These are phyloP conservation scores for Hemileccinum impolitum DNA, from an alignment of 768 basidiomycete genomes.

Conservation along the genomic window DNA sequence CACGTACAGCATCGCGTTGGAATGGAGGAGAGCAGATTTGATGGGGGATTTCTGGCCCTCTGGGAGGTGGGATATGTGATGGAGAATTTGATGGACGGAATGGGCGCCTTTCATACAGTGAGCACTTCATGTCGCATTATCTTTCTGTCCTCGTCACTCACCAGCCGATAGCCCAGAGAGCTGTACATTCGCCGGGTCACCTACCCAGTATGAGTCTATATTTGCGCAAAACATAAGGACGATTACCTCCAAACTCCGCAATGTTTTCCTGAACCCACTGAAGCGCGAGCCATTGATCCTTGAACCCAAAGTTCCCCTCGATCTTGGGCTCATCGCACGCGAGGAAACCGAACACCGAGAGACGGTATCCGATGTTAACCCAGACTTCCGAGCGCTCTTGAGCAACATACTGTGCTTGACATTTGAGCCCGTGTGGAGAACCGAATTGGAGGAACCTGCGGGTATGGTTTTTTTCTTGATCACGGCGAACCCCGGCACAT, in stretches of 20 bases:
- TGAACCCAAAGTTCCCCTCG: constrained; percentile 78
- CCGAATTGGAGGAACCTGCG: constrained; percentile 74
- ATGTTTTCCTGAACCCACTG: constrained; percentile 72
- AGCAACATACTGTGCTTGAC: constrained; percentile 66
- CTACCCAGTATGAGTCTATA: constrained; percentile 31
- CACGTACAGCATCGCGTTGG: constrained; percentile 68
- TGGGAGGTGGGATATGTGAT: constrained; percentile 64
- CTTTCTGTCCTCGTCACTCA: constrained; percentile 17
- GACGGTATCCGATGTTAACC: constrained; percentile 75
- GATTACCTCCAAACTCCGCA: constrained; percentile 58
- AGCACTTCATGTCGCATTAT: neutral
- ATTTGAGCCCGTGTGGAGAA: constrained; percentile 58
- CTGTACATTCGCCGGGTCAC: constrained; percentile 57
- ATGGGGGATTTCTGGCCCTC: constrained; percentile 58
- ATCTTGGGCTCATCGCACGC: constrained; percentile 60
- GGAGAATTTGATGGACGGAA: constrained; percentile 71
- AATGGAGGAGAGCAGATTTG: constrained; percentile 62
- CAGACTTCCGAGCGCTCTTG: constrained; percentile 64
- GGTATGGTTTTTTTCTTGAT: too few species aligned
- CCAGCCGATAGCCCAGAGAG: constrained; percentile 74
- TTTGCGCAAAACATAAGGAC: neutral
- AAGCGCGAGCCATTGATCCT: constrained; percentile 79
- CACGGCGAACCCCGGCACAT: neutral
- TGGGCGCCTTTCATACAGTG: constrained; percentile 52
- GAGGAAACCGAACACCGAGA: constrained; percentile 76